Percentiles rank a stretch among this genome's conserved stretches.
These are phyloP conservation scores for Stylosanthes scabra DNA, from an alignment of 331 rosid genomes.

Conservation along the genomic window DNA sequence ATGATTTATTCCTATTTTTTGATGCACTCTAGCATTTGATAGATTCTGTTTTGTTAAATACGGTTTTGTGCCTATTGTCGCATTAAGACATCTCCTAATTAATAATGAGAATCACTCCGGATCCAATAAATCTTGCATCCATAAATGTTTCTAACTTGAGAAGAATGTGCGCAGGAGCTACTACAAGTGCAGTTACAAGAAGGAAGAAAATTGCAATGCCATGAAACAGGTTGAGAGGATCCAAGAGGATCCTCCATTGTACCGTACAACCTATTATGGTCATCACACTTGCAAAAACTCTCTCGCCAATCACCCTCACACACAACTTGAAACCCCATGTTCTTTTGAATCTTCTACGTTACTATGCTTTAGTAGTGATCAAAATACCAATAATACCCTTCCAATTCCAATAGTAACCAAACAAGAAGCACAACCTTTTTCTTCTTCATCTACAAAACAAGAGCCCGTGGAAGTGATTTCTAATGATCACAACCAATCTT, in stretches of 20 bases:
- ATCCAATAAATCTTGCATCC: background rate
- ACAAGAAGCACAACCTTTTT: slow-evolving; percentile 9
- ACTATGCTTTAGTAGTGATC: background rate
- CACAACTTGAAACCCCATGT: background rate
- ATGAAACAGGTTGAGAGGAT: slow-evolving; percentile 34
- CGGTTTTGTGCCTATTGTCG: no score
- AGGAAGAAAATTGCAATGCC: slow-evolving; percentile 33
- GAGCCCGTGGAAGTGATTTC: slow-evolving; percentile 25
- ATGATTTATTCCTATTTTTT: no score
- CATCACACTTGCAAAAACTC: slow-evolving; percentile 33
- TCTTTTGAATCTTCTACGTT: background rate
- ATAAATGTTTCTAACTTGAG: no score
- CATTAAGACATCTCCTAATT: no score
- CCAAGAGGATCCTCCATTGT: slow-evolving; percentile 27
- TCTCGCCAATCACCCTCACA: slow-evolving; percentile 8
- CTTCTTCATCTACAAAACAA: slow-evolving; percentile 4
- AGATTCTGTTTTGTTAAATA: no score
- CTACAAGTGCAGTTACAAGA: slow-evolving; percentile 38
- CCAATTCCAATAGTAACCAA: background rate
- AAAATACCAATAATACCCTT: background rate
- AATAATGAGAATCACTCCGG: no score
- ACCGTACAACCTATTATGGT: slow-evolving; percentile 34
- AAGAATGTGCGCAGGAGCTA: slow-evolving; percentile 27
- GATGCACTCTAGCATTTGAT: no score
- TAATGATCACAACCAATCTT: slow-evolving; percentile 1